phyloP scores from a whole-genome alignment of 2,329 filamentous ascomycete species.

The Aspergillus neotritici region DNA sequence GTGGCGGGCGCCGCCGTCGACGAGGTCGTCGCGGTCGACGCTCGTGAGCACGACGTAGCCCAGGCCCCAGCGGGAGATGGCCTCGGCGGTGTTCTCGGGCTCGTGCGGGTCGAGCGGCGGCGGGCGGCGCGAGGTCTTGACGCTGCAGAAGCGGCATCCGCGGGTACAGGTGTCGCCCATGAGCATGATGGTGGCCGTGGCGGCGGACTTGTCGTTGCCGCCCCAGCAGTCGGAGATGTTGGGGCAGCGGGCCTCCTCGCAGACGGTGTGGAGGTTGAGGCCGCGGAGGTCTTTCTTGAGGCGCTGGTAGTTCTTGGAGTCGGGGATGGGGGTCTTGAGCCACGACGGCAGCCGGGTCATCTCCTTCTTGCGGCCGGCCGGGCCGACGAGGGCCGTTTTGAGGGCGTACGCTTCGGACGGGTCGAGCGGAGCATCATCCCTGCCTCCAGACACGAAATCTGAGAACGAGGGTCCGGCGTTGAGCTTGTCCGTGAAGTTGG shows the following conservation, averaged over 20 bases:
- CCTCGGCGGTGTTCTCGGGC: slow-evolving; percentile 93
- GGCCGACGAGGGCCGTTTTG: slow-evolving; percentile 57
- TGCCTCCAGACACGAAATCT: slow-evolving; percentile 53
- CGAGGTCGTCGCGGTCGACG: slow-evolving; percentile 88
- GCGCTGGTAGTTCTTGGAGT: slow-evolving; percentile 80
- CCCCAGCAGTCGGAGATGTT: slow-evolving; percentile 99
- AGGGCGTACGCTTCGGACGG: slow-evolving; percentile 53
- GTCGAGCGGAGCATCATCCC: slow-evolving; percentile 38
- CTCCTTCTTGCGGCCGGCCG: slow-evolving; percentile 57
- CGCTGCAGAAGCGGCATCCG: slow-evolving; percentile 93
- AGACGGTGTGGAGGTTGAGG: slow-evolving; percentile 87
- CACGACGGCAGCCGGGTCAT: slow-evolving; percentile 78
- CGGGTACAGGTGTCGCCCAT: slow-evolving; percentile 98
- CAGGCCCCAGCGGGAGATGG: slow-evolving; percentile 83
- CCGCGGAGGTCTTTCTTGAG: slow-evolving; percentile 92
- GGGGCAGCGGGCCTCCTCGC: slow-evolving; percentile 93
- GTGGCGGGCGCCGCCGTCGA: slow-evolving; percentile 80
- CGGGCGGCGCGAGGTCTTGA: slow-evolving; percentile 74
- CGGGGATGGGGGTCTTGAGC: slow-evolving; percentile 93
- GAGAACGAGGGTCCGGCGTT: slow-evolving; percentile 60
- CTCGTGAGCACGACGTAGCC: slow-evolving; percentile 93
- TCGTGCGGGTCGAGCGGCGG: slow-evolving; percentile 90
- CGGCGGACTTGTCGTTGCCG: slow-evolving; percentile 76
- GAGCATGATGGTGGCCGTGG: slow-evolving; percentile 97
- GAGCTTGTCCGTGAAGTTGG: slow-evolving; percentile 57